Evolutionary conservation across 345 rosid species (phyloP).

Genomic region (Citropsis articulata): DNA sequence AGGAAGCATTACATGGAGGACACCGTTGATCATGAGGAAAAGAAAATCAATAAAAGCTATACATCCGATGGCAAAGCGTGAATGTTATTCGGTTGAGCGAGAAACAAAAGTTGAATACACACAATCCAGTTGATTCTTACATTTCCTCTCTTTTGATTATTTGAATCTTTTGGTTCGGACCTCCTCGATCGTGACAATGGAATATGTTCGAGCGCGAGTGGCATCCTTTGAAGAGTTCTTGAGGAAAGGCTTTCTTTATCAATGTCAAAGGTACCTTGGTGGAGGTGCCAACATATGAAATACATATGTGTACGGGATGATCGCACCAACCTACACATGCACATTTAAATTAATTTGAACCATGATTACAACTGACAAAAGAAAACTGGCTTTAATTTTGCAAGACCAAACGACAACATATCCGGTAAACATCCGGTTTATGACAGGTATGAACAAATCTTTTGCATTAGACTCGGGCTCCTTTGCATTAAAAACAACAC

Average conservation of each 20-base stretch:
- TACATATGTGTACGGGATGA: constrained; percentile 90
- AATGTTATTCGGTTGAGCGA: neutral
- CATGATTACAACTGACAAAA: neutral
- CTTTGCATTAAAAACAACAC: neutral
- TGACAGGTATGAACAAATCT: neutral
- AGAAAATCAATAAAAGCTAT: neutral
- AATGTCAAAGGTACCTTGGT: constrained; percentile 77
- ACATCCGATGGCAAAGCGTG: neutral
- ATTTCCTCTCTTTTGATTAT: constrained; percentile 50
- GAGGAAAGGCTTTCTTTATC: constrained; percentile 53
- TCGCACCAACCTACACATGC: constrained; percentile 88
- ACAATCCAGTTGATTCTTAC: constrained; percentile 31
- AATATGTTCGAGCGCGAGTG: constrained; percentile 55
- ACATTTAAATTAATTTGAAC: constrained; percentile 16
- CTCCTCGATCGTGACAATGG: constrained; percentile 60
- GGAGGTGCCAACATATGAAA: constrained; percentile 94
- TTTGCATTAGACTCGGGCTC: neutral
- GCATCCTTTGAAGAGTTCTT: constrained; percentile 46
- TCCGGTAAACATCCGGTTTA: neutral
- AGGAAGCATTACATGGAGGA: constrained; percentile 20
- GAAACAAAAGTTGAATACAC: neutral
- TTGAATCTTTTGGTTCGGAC: constrained; percentile 29
- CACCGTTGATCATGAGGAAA: constrained; percentile 1
- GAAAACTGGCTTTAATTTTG: neutral
- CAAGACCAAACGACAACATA: neutral